Evolutionary conservation across 164 flowering plant species (phyloP), one percentile per base, ranked within the genome.

Genomic region (Saururus chinensis): DNA sequence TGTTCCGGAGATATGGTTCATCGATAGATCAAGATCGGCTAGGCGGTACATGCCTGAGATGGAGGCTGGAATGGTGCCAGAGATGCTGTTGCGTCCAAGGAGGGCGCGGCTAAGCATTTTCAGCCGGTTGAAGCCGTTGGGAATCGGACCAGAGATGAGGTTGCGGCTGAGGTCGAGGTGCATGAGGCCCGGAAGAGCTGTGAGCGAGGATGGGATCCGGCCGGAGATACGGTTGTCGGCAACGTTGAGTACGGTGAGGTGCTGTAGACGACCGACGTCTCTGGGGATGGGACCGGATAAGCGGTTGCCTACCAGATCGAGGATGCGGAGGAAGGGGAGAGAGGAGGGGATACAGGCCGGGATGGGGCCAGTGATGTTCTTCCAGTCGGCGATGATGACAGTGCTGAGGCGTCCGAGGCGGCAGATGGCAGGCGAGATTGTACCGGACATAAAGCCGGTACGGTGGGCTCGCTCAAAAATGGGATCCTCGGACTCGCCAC

Each of bases 401-500:
- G 68, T 74, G 35, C 91, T 78, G 63, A 92, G 93, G 17, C 86
- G 80, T 2, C 68, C 51, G 20, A 89, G 85, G 40, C 65, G 68
- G 66, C 98, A 92, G 54, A 89, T 73, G 0, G 77, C 73, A 9
- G 93, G 89, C 0, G 98, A 89, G 74, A 92, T 84, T 0, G 61
- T 12, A 0, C 98, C 98, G 54, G 88, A 83, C 95, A 92, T 92
- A 79, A 61, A 77, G 1, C 98, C 96, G 59, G 95, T 60, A 19
- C 84, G 82, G 61, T 66, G 73, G 13, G 90, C 77, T 26, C 68
- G 65, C 19, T 83, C 68, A 75, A 80, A 82, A 40, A 87, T 80
- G 9, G 91, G 93, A 30, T 89, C 95, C 66, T 89, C 92, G 1
- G 95, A 82, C 66, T 89, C 95, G 56, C 96, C 98, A 0, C 98